Conservation (phyloP, 805 yeast species). For the Priceomyces melissophilus region DNA sequence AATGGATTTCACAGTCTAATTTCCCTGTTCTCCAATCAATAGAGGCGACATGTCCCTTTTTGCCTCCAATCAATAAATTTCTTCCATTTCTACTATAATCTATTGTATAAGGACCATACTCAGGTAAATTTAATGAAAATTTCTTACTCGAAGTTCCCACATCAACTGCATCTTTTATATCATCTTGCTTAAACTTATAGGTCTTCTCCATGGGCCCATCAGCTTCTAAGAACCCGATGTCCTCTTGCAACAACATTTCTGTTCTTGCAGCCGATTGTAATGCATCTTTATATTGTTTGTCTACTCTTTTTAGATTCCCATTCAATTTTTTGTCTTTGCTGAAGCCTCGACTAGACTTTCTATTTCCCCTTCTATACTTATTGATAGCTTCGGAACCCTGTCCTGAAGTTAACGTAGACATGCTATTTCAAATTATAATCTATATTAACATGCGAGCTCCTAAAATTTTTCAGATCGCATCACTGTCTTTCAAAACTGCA, state of each 20-base stretch:
- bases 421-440: slow-evolving; percentile 1
- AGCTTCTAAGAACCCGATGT: slow-evolving; percentile 83
- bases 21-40: slow-evolving; percentile 93
- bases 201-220: slow-evolving; percentile 92
- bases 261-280: slow-evolving; percentile 82
- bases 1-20: slow-evolving; percentile 74
- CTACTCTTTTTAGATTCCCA: slow-evolving; percentile 64
- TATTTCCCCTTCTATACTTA: slow-evolving; percentile 25
- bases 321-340: slow-evolving; percentile 59
- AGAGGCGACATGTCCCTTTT: slow-evolving; percentile 91
- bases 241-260: slow-evolving; percentile 80
- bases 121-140: slow-evolving; percentile 66
- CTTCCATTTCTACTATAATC: slow-evolving; percentile 90
- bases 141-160: slow-evolving; percentile 68
- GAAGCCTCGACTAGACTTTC: slow-evolving; percentile 20
- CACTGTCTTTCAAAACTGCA: slow-evolving; percentile 2
- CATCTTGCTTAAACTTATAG: slow-evolving; percentile 76
- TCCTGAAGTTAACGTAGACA: slow-evolving; percentile 13
- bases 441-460: slow-evolving; percentile 11
- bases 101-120: slow-evolving; percentile 81
- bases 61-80: slow-evolving; percentile 78
- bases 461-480: slow-evolving; percentile 4
- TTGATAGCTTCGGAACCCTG: slow-evolving; percentile 19
- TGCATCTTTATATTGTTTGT: slow-evolving; percentile 72
- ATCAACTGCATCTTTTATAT: slow-evolving; percentile 75